These are phyloP conservation scores for Austropuccinia psidii DNA, from an alignment of 1,284 basidiomycete species.

Conservation along the genomic window DNA sequence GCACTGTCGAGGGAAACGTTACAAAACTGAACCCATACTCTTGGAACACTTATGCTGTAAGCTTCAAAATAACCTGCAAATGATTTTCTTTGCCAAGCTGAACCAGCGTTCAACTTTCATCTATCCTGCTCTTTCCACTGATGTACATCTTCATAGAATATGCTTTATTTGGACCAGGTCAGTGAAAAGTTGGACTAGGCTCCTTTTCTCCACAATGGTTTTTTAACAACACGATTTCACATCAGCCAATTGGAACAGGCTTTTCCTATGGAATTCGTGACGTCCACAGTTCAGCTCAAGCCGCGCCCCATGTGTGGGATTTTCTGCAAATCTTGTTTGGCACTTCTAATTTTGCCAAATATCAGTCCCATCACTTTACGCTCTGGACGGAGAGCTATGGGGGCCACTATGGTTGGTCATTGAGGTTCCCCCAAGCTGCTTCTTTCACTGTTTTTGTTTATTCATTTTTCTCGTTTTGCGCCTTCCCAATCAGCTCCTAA, in stretches of 20 bases:
- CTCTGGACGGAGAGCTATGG: slow-evolving; percentile 36
- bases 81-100: background rate
- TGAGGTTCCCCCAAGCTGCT: slow-evolving; percentile 3
- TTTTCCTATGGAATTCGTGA: slow-evolving; percentile 31
- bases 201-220: background rate
- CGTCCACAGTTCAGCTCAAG: slow-evolving; percentile 27
- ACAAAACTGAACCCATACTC: slow-evolving; percentile 57
- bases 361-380: slow-evolving; percentile 21
- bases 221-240: background rate
- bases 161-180: slow-evolving; percentile 65
- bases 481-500: slow-evolving; percentile 11
- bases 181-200: background rate
- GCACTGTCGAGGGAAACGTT: slow-evolving; percentile 56
- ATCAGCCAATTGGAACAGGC: slow-evolving; percentile 48
- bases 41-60: slow-evolving; percentile 57
- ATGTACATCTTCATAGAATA: slow-evolving; percentile 49
- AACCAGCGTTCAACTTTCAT: background rate
- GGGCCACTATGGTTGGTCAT: slow-evolving; percentile 33
- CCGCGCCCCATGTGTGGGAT: slow-evolving; percentile 24
- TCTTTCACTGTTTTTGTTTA: background rate
- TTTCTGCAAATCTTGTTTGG: slow-evolving; percentile 34
- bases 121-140: background rate
- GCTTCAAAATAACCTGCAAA: background rate
- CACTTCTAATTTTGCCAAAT: slow-evolving; percentile 13
- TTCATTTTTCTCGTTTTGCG: background rate